Base-by-base conservation (phyloP, 176 grass and related monocot species). In the Otatea glauca region DNA sequence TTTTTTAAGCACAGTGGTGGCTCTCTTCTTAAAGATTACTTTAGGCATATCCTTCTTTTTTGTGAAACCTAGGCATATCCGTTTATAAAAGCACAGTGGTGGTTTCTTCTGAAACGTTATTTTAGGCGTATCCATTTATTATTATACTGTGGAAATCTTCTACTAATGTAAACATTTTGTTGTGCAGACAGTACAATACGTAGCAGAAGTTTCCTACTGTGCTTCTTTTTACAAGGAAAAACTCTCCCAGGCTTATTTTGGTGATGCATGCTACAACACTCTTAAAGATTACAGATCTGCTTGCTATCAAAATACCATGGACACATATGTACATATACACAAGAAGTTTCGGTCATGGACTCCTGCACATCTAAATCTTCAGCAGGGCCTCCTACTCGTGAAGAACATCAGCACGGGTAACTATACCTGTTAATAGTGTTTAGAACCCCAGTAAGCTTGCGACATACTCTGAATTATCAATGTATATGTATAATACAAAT, bases 341-440 rank as follows among this genome's bases (percentile, higher is more conserved):
- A 68, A 80, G 74, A 86, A 74, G 54, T 21, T 69, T 41, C 6
- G 0, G 12, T 58, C 68, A 39, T 74, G 71, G n/a, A 39, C 61
- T 72, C 38, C 60, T 63, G 38, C 18, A 12, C 43, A 39, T 79
- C 86, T 91, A 92, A 65, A 66, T 75, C 87, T 83, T 86, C 81
- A 91, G 72, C 83, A 94, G 44, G 71, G 75, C 83, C 88, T 94
- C 93, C 77, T 96, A 61, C 71, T 84, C 91, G 10, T 85, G 87
- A 39, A 95, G 92, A 81, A 99, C 88, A 83, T 94, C 96, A 43
- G 70, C 88, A 54, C 89, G 93, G 67, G 93, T 94, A 75, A 99
- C 75, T 84, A 99, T 96, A 77, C 96, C 96, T 96, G 88, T 88
- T 49, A 74, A 87, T 54, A 75, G 20, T 77, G 55, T 86, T 86